Evolutionary conservation across 75 land plant genomes (phyloP), one percentile per base, ranked within the genome.

Genomic region (Azolla pinnata): DNA sequence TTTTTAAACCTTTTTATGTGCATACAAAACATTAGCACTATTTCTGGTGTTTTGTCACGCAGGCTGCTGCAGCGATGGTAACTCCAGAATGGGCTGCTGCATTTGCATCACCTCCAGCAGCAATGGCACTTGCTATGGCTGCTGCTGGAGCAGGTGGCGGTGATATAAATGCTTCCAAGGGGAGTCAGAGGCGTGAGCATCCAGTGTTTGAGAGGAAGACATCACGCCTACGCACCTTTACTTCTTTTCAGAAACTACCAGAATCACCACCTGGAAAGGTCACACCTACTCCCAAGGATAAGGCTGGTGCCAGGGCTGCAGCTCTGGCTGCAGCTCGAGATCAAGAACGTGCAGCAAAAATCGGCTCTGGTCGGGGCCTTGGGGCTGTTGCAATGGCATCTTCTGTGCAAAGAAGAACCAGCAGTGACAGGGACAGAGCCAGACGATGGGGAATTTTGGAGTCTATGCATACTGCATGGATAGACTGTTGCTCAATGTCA

Each of bases 381-480:
- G 88, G 88, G 67, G 99, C 99, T 44, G 91, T 95, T 17, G 99
- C 99, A 34, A 95, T 95, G 99, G 99, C 99, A 40, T 90, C 99
- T 31, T 83, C 99, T 31, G 83, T 81, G 20, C 99, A 95, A 50
- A 72, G 99, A 55, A 81, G 99, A 71, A 76, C 69, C 55, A 25
- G 56, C 24, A 75, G 88, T 70, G 91, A 95, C 60, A 56, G 61
- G 27, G 97, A 86, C 16, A 77, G 99, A 61, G 88, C 77, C 21
- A 75, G 66, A 65, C 68, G 91, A 57, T 86, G 96, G 97, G 87
- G 82, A 64, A 60, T 82, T 32, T 73, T 76, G 33, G 99, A 90
- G 38, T 85, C 91, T 32, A 89, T 95, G 96, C 76, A 70, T 33
- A 78, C 67, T 59, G 90, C 99, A 18, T 95, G 99, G 99, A 56